Evolutionary conservation across 2,329 filamentous ascomycete genomes (phyloP).

Genomic region (Pseudonectria buxi): DNA sequence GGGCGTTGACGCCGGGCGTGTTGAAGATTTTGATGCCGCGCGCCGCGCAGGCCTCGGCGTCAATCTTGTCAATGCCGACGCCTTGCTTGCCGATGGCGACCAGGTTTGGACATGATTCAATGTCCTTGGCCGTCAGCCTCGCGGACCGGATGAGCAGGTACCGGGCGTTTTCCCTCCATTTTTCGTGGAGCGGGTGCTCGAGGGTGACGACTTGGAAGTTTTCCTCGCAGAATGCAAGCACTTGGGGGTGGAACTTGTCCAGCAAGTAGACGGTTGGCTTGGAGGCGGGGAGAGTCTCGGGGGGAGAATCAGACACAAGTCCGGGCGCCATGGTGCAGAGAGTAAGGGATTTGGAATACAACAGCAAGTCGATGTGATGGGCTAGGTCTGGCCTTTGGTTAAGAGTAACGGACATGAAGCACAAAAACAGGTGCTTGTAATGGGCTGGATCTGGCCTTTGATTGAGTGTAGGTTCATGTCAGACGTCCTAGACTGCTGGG

Average conservation of each 20-base stretch:
- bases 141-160: slow-evolving; percentile 34
- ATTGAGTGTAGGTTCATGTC: too few relatives aligned
- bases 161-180: slow-evolving; percentile 35
- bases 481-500: too few relatives aligned
- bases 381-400: too few relatives aligned
- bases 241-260: slow-evolving; percentile 31
- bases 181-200: slow-evolving; percentile 24
- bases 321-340: slow-evolving; percentile 4
- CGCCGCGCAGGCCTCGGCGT: slow-evolving; percentile 30
- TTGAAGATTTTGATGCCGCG: slow-evolving; percentile 38
- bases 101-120: slow-evolving; percentile 29
- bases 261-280: slow-evolving; percentile 35
- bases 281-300: background rate
- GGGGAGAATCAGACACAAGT: background rate
- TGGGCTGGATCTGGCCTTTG: too few relatives aligned
- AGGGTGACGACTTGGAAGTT: slow-evolving; percentile 34
- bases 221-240: slow-evolving; percentile 27
- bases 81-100: slow-evolving; percentile 41
- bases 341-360: too few relatives aligned
- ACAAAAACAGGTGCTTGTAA: too few relatives aligned
- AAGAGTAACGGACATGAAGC: too few relatives aligned
- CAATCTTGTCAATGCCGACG: slow-evolving; percentile 40
- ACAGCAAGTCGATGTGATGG: too few relatives aligned
- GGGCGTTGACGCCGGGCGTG: slow-evolving; percentile 39
- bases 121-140: slow-evolving; percentile 30